phyloP scores from a whole-genome alignment of 208 protist genomes.

The Leishmania major region DNA sequence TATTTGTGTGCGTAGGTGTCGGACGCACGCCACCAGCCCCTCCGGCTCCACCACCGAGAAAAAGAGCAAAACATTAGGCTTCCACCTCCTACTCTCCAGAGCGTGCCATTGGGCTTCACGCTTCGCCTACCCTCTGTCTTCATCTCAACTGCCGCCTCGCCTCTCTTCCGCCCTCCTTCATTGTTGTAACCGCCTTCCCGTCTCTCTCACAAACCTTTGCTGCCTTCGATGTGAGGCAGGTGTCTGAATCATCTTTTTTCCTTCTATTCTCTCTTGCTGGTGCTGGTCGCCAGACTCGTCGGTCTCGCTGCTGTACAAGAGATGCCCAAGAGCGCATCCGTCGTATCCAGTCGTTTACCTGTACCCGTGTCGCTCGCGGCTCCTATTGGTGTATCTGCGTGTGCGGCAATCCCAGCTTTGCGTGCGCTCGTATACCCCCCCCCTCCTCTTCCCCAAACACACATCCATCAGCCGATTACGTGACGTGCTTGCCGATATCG shows the following conservation, averaged over 20 bases:
- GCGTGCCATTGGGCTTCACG: background rate
- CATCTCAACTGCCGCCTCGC: background rate
- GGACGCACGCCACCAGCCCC: background rate
- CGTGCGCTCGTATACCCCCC: background rate
- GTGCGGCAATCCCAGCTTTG: background rate
- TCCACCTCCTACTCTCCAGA: too few species aligned
- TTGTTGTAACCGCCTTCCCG: background rate
- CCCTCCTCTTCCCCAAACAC: too few species aligned
- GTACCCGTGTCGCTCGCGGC: background rate
- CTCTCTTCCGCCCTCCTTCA: too few species aligned
- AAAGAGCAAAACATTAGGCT: background rate
- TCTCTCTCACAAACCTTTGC: background rate
- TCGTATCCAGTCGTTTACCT: background rate
- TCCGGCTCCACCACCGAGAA: too few species aligned
- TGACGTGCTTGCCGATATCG: background rate
- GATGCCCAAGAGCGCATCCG: background rate
- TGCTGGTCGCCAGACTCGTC: background rate
- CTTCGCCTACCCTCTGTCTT: background rate
- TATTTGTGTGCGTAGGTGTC: background rate
- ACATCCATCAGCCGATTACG: background rate
- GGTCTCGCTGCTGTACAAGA: background rate
- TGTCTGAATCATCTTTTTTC: background rate
- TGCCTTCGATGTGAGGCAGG: background rate
- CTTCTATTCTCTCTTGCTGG: background rate
- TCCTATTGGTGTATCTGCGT: background rate